A percentile compares a stretch with the other conserved stretches of the same genome.
These are phyloP conservation scores for Silybum marianum DNA, from an alignment of 129 eudicot genomes.

Conservation along the genomic window DNA sequence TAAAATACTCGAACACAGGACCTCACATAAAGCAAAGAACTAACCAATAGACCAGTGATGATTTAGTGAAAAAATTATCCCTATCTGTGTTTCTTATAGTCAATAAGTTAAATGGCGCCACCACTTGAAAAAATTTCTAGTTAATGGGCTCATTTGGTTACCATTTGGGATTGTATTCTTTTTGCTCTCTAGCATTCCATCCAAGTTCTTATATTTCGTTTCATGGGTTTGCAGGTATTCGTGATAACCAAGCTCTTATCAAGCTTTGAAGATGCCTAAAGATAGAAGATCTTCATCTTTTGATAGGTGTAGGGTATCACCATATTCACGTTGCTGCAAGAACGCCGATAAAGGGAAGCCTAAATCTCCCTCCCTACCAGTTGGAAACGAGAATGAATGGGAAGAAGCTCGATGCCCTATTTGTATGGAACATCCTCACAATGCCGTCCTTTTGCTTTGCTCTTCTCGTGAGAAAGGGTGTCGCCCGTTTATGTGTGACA, in stretches of 20 bases:
- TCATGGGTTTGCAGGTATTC: neutral
- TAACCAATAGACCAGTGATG: too few species aligned
- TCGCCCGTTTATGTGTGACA: slow-evolving; percentile 73
- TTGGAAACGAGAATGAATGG: slow-evolving; percentile 48
- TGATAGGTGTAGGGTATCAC: slow-evolving; percentile 43
- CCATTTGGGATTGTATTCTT: neutral
- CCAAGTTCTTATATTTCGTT: neutral
- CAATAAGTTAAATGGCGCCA: too few species aligned
- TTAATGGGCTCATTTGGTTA: neutral
- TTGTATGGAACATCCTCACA: slow-evolving; percentile 76
- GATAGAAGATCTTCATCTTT: slow-evolving; percentile 48
- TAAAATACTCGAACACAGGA: too few species aligned
- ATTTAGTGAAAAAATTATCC: too few species aligned
- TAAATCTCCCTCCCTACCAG: slow-evolving; percentile 14
- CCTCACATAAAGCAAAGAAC: too few species aligned
- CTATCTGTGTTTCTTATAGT: too few species aligned
- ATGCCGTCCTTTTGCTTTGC: slow-evolving; percentile 61
- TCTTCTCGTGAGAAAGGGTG: slow-evolving; percentile 70
- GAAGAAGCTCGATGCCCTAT: slow-evolving; percentile 66
- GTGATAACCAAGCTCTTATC: slow-evolving; percentile 12
- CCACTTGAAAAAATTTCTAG: neutral
- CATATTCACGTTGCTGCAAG: slow-evolving; percentile 48
- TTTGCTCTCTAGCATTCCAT: neutral
- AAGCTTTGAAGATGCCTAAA: slow-evolving; percentile 51
- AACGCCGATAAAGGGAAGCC: slow-evolving; percentile 20